Conservation (phyloP, 768 basidiomycete genomes). For the Termitomyces sp. region DNA sequence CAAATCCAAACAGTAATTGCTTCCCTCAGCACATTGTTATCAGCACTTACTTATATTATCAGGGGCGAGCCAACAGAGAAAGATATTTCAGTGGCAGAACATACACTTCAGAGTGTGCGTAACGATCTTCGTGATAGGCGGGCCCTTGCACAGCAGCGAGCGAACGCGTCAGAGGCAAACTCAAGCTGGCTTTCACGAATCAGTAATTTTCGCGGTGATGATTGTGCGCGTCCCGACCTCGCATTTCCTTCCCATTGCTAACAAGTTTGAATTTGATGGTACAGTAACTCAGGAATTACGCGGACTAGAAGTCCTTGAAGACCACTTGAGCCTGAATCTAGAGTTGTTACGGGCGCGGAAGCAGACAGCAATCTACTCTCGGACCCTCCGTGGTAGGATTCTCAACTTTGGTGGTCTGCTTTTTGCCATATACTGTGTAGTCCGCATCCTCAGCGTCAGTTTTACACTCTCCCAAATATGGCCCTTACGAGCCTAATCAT, state of each 20-base stretch:
- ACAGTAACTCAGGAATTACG: conserved; percentile 50
- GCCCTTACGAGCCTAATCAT: neutral
- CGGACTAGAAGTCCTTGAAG: conserved; percentile 63
- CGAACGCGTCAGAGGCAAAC: conserved; percentile 19
- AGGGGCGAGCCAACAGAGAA: conserved; percentile 41
- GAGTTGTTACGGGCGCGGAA: conserved; percentile 44
- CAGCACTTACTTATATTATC: neutral
- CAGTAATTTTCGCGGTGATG: conserved; percentile 44
- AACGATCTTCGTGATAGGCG: conserved; percentile 45
- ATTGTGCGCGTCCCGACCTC: conserved; percentile 23
- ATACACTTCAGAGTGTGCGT: conserved; percentile 54
- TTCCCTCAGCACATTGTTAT: neutral
- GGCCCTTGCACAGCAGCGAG: conserved; percentile 25
- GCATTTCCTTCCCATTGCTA: neutral
- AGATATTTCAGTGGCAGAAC: conserved; percentile 51
- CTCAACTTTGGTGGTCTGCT: conserved; percentile 40
- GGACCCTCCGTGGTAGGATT: conserved; percentile 51
- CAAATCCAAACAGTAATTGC: conserved; percentile 23
- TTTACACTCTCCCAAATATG: neutral
- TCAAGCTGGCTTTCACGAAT: conserved; percentile 48
- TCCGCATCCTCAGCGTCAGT: conserved; percentile 59
- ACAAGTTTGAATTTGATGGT: neutral
- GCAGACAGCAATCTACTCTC: conserved; percentile 42
- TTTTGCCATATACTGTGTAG: conserved; percentile 65
- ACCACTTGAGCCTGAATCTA: conserved; percentile 59